Evolutionary conservation across 2,329 filamentous ascomycete genomes (phyloP).

Genomic region (Neonectria faginata): DNA sequence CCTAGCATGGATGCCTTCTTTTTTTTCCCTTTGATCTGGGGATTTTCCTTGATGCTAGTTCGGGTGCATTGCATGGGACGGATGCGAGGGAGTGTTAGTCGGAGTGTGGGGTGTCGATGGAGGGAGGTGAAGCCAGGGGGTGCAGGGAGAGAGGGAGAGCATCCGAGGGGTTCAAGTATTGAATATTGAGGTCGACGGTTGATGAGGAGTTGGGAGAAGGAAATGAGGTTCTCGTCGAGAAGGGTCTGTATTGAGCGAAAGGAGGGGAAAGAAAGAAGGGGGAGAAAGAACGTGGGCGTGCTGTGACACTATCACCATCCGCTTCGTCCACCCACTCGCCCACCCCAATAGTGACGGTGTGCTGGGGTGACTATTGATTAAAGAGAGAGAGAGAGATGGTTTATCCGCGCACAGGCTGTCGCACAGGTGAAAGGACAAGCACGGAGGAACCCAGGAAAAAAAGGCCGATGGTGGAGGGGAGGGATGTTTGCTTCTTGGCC

Average conservation of each 20-base stretch:
- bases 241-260: constrained; percentile 3
- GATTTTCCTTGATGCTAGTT: constrained; percentile 11
- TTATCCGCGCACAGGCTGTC: constrained; percentile 7
- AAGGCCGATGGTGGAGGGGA: constrained; percentile 11
- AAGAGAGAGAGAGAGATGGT: neutral
- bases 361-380: neutral
- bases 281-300: constrained; percentile 10
- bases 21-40: neutral
- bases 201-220: constrained; percentile 17
- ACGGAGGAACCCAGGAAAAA: constrained; percentile 7
- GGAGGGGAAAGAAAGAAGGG: constrained; percentile 10
- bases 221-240: constrained; percentile 12
- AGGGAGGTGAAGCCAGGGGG: constrained; percentile 27
- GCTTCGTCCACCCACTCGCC: constrained; percentile 4
- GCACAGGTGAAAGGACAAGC: constrained; percentile 1
- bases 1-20: neutral
- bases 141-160: constrained; percentile 8
- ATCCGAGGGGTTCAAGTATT: constrained; percentile 22
- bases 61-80: neutral
- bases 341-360: neutral
- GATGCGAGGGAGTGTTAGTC: constrained; percentile 24
- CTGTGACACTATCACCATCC: neutral
- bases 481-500: constrained; percentile 9
- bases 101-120: constrained; percentile 13
- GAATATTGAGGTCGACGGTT: constrained; percentile 11